Evolutionary conservation across 2,329 filamentous ascomycete genomes (phyloP).

Genomic region (Xylariaceae sp.): DNA sequence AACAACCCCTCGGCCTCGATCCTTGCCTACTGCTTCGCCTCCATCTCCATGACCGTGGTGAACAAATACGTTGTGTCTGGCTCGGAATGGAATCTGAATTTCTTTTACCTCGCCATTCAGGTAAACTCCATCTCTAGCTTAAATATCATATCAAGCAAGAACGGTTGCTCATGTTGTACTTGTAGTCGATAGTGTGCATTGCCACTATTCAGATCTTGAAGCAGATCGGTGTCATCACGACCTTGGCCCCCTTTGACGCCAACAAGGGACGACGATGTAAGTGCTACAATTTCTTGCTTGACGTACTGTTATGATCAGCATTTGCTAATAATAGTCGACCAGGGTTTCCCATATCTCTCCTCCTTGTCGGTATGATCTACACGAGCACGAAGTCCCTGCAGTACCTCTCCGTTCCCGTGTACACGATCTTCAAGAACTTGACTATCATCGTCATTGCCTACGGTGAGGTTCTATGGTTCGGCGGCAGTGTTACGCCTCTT

Average conservation of each 20-base stretch:
- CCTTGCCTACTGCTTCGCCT: constrained; percentile 84
- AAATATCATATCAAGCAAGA: neutral
- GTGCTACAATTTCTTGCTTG: constrained; percentile 29
- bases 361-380: constrained; percentile 99
- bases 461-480: constrained; percentile 97
- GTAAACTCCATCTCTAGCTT: constrained; percentile 44
- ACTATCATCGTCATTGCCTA: constrained; percentile 99
- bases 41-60: constrained; percentile 99
- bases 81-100: constrained; percentile 87
- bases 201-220: constrained; percentile 79
- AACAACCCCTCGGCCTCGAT: constrained; percentile 79
- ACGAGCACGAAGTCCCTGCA: constrained; percentile 93
- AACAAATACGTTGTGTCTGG: constrained; percentile 98
- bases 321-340: constrained; percentile 22
- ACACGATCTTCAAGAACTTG: constrained; percentile 99
- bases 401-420: constrained; percentile 94
- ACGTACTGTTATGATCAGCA: neutral
- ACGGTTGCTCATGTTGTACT: constrained; percentile 17
- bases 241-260: constrained; percentile 72
- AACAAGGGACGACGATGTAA: constrained; percentile 91
- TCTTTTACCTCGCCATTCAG: constrained; percentile 89
- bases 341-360: constrained; percentile 96
- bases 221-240: constrained; percentile 73
- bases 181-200: constrained; percentile 82
- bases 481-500: constrained; percentile 81